Evolutionary conservation across 306 rosid genomes (phyloP), one percentile per base, ranked within the genome.

Genomic region (Crataegus laevigata): DNA sequence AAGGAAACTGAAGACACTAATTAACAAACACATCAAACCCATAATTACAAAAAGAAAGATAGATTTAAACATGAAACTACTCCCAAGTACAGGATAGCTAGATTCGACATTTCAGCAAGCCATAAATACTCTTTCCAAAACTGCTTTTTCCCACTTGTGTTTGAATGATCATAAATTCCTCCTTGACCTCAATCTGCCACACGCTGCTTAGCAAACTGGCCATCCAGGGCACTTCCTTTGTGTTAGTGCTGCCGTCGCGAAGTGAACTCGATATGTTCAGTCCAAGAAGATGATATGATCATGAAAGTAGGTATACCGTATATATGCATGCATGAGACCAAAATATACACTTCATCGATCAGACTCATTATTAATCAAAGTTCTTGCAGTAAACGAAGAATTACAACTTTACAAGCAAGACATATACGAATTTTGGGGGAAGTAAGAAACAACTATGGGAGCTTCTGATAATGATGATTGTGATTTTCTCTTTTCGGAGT

Each of bases 381-480:
- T 9, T 38, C 43, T 38, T 38, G 43, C 12, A 9, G 43, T 38
- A 38, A 38, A 47, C 17, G 15, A 47, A 47, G 19, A n/a, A 55
- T 21, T 21, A 55, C 25, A 3, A 10, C 22, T 51, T 68, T 52
- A 73, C 51, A 52, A 15, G 42, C 76, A 55, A 66, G 76, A 77
- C 32, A 70, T 15, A 21, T 15, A 15, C 30, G 76, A 70, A 26
- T 77, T 77, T 3, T 60, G 38, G 22, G 81, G 66, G 30, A 77
- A 77, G 71, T 61, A 8, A 52, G 76, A 47, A 5, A 70, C 70
- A 15, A 77, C 38, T 26, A 70, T 30, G n/a, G 76, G 76, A 61
- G 76, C 81, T 61, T n/a, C 57, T 5, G 55, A 59, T 15, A 50
- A 69, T 3, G 69, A 42, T 21, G 74, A 71, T 71, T 30, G 55